These are phyloP conservation scores for Wickerhamomyces sp. DNA, from an alignment of 1,139 yeast species.

Conservation along the genomic window DNA sequence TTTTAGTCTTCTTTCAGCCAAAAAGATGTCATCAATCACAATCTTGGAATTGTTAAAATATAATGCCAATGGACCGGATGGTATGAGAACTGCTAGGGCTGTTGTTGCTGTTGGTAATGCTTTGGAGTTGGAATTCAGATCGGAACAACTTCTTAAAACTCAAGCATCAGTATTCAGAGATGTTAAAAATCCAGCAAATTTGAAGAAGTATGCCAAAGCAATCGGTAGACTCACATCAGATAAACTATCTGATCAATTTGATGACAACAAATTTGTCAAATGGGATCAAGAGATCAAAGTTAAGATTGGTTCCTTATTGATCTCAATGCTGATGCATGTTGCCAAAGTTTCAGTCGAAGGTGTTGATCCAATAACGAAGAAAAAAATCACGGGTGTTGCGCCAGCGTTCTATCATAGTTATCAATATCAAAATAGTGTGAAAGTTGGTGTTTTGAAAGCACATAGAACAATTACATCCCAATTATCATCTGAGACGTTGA, in stretches of 20 bases:
- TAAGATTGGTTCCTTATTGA: slow-evolving; percentile 75
- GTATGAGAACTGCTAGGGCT: slow-evolving; percentile 82
- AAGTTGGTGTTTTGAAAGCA: slow-evolving; percentile 74
- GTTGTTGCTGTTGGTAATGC: slow-evolving; percentile 80
- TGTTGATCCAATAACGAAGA: slow-evolving; percentile 71
- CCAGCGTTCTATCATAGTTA: slow-evolving; percentile 92
- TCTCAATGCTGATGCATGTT: slow-evolving; percentile 71
- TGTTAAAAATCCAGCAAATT: slow-evolving; percentile 29
- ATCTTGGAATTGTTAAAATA: slow-evolving; percentile 76
- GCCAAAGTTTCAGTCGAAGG: slow-evolving; percentile 80
- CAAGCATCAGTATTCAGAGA: slow-evolving; percentile 48
- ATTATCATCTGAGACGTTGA: slow-evolving; percentile 62
- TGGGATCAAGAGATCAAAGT: slow-evolving; percentile 73
- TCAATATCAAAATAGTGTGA: slow-evolving; percentile 73
- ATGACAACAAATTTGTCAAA: slow-evolving; percentile 31
- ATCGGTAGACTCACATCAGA: slow-evolving; percentile 28
- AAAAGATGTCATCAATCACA: slow-evolving; percentile 78
- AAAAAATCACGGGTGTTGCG: slow-evolving; percentile 59
- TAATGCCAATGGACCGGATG: slow-evolving; percentile 72
- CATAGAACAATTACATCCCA: slow-evolving; percentile 65
- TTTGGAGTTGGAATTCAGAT: slow-evolving; percentile 76
- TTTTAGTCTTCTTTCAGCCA: slow-evolving; percentile 63
- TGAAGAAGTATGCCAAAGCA: slow-evolving; percentile 30
- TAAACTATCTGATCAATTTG: slow-evolving; percentile 30
- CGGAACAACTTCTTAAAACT: slow-evolving; percentile 54